A percentile compares a stretch with the other conserved stretches of the same genome.
These are phyloP conservation scores for Thielaviopsis cerberus DNA, from an alignment of 2,329 filamentous ascomycete species.

Conservation along the genomic window DNA sequence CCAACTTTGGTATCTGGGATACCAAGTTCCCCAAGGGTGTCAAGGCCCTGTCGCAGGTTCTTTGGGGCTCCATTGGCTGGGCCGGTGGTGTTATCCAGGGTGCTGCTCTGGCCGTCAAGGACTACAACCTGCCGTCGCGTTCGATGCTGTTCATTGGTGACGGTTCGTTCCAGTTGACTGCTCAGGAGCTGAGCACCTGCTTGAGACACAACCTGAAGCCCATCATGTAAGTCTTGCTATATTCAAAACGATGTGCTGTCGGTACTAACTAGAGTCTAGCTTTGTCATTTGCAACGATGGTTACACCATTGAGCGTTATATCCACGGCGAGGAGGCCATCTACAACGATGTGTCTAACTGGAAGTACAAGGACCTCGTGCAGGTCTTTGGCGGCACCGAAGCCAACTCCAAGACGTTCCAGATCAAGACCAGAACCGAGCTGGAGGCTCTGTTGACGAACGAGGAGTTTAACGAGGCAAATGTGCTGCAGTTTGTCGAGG, in stretches of 20 bases:
- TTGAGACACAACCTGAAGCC: slow-evolving; percentile 54
- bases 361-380: slow-evolving; percentile 51
- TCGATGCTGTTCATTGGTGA: slow-evolving; percentile 81
- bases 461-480: slow-evolving; percentile 40
- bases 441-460: slow-evolving; percentile 46
- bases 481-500: slow-evolving; percentile 53
- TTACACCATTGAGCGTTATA: slow-evolving; percentile 76
- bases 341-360: slow-evolving; percentile 72
- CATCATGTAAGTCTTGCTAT: slow-evolving; percentile 45
- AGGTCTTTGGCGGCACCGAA: slow-evolving; percentile 44
- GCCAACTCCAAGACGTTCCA: slow-evolving; percentile 42
- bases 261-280: slow-evolving; percentile 20
- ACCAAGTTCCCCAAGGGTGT: slow-evolving; percentile 62
- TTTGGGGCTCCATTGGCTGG: slow-evolving; percentile 51
- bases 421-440: slow-evolving; percentile 49
- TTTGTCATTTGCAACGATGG: slow-evolving; percentile 79
- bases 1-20: slow-evolving; percentile 78
- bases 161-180: slow-evolving; percentile 69
- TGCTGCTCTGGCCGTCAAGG: slow-evolving; percentile 57
- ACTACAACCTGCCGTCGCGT: slow-evolving; percentile 38
- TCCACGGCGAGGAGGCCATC: slow-evolving; percentile 59
- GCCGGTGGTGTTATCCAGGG: slow-evolving; percentile 39
- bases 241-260: no score
- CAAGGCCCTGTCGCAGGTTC: slow-evolving; percentile 62
- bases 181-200: slow-evolving; percentile 71